Evolutionary conservation across 108 stramenopile species (phyloP).

Genomic region (Mayamaea pseudoterrestris): DNA sequence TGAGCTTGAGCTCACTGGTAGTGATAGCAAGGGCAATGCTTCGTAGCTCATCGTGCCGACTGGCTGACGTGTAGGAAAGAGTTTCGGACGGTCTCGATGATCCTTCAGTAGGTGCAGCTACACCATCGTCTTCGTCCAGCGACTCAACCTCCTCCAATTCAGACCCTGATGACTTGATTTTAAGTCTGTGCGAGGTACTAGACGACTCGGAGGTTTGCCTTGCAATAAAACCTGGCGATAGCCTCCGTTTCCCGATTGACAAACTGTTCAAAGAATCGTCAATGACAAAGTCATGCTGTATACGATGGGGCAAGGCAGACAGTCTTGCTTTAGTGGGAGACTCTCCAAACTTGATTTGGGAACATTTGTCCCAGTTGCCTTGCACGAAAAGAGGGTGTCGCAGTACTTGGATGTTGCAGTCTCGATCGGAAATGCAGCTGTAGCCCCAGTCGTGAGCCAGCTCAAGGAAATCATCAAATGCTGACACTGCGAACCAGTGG

Average conservation of each 20-base stretch:
- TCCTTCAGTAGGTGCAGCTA: too few relatives aligned
- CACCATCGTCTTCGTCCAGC: too few relatives aligned
- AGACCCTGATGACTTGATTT: too few relatives aligned
- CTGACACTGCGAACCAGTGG: conserved; percentile 31
- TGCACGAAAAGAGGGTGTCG: conserved; percentile 45
- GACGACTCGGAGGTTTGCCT: too few relatives aligned
- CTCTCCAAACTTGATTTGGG: conserved; percentile 16
- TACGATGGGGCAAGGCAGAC: conserved; percentile 14
- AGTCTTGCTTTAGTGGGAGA: conserved; percentile 6
- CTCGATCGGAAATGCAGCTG: conserved; percentile 9
- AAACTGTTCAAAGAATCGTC: too few relatives aligned
- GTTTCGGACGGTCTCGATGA: too few relatives aligned
- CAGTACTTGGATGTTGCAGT: conserved; percentile 38
- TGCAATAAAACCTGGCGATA: conserved; percentile 12
- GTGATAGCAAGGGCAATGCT: conserved; percentile 27
- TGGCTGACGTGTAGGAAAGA: neutral
- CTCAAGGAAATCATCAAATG: conserved; percentile 28
- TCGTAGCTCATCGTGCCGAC: conserved; percentile 11
- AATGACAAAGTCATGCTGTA: too few relatives aligned
- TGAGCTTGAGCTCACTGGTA: conserved; percentile 15
- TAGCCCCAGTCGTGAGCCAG: conserved; percentile 26
- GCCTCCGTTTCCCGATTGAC: conserved; percentile 15
- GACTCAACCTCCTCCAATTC: too few relatives aligned
- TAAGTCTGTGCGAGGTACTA: too few relatives aligned
- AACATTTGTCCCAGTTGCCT: conserved; percentile 33